A percentile compares a stretch with the other conserved stretches of the same genome.
Evolutionary conservation across 257 asterid species (phyloP).

Genomic region (Forsythia viridissima): DNA sequence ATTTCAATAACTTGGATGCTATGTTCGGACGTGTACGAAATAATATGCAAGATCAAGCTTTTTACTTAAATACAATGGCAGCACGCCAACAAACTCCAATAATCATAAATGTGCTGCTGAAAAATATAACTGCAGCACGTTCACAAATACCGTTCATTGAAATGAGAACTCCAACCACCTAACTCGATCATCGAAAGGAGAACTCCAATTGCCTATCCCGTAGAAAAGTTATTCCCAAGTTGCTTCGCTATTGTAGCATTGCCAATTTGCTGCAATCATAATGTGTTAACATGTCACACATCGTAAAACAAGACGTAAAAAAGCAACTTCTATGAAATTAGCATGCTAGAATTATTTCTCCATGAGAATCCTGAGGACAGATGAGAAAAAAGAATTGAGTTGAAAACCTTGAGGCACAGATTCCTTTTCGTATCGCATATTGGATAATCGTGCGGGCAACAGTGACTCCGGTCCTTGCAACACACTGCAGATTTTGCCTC

Average conservation of each 20-base stretch:
- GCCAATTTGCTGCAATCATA: conserved; percentile 54
- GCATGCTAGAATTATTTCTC: background rate
- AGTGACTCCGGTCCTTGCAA: conserved; percentile 63
- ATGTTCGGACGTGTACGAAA: background rate
- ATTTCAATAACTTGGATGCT: background rate
- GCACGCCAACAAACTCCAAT: conserved; percentile 2
- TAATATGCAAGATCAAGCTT: background rate
- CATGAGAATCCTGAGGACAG: background rate
- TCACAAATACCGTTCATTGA: background rate
- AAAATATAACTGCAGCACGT: background rate
- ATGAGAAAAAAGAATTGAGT: background rate
- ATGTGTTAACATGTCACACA: background rate
- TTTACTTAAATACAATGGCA: conserved; percentile 11
- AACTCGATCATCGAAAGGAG: background rate
- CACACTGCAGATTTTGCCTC: conserved; percentile 72
- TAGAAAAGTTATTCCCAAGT: conserved; percentile 28
- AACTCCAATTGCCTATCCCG: conserved; percentile 30
- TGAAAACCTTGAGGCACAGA: conserved; percentile 67
- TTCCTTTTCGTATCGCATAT: conserved; percentile 57
- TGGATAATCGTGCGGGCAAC: conserved; percentile 86
- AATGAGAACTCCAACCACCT: background rate
- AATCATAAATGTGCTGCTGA: conserved; percentile 6
- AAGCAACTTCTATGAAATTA: background rate
- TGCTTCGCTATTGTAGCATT: conserved; percentile 56
- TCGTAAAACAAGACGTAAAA: background rate